Conservation (phyloP, 352 stramenopile species). For the Phytophthora parvispora region DNA sequence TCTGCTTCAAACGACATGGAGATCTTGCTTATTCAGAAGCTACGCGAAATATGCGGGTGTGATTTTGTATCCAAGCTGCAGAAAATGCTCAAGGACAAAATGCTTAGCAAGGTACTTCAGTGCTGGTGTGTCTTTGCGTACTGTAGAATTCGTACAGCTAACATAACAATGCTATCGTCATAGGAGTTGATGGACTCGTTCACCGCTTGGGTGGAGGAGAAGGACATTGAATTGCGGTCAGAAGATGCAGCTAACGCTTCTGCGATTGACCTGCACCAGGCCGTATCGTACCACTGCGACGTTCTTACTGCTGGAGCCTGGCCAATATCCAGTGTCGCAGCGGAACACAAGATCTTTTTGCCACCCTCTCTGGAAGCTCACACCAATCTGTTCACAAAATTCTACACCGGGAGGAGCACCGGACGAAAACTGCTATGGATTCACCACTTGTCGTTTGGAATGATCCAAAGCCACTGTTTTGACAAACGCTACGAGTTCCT, state of each 20-base stretch:
- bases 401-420: slow-evolving; percentile 82
- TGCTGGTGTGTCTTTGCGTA: not conserved
- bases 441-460: slow-evolving; percentile 81
- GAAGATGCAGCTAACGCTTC: slow-evolving; percentile 42
- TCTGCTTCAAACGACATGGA: slow-evolving; percentile 85
- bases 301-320: slow-evolving; percentile 87
- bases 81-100: slow-evolving; percentile 91
- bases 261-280: slow-evolving; percentile 70
- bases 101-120: slow-evolving; percentile 76
- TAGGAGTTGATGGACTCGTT: slow-evolving; percentile 80
- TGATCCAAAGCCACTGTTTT: slow-evolving; percentile 75
- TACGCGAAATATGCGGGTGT: slow-evolving; percentile 86
- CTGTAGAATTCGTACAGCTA: slow-evolving; percentile 5
- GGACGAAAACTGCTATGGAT: slow-evolving; percentile 86
- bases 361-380: slow-evolving; percentile 67
- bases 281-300: slow-evolving; percentile 76
- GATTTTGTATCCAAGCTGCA: slow-evolving; percentile 92
- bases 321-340: slow-evolving; percentile 78
- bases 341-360: slow-evolving; percentile 64
- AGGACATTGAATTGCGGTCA: slow-evolving; percentile 56
- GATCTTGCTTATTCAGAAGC: slow-evolving; percentile 82
- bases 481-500: slow-evolving; percentile 85
- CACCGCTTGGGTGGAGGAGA: slow-evolving; percentile 76
- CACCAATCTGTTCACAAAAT: slow-evolving; percentile 83
- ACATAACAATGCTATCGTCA: not conserved